Evolutionary conservation across 352 stramenopile species (phyloP), one percentile per base, ranked within the genome.

Genomic region (Globisporangium spiculum): DNA sequence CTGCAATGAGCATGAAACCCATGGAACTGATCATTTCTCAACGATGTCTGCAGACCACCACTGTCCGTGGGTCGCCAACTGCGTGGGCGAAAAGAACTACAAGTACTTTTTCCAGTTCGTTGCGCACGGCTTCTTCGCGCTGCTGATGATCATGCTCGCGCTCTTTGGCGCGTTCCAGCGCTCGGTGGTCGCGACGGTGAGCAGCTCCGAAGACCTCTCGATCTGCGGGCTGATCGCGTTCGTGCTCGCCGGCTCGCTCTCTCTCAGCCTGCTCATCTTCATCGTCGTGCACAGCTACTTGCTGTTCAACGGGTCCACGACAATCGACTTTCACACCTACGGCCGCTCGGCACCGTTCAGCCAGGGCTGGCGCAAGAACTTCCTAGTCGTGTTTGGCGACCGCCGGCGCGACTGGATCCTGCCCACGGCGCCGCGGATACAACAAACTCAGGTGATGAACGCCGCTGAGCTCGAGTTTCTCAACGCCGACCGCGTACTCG

Each of bases 31-130:
- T 22, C 24, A 8, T 18, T 12, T 24, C 18, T 5, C 41, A 22
- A 22, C n/a, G 41, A 18, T 46, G 12, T 0, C 38, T 48, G 14
- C 63, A 96, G 98, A 99, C 77, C 97, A 99, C 88, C 97, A 99
- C 78, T 99, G 97, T 77, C 97, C 97, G 18, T 99, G 97, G 97
- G 92, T 96, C 54, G 86, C 80, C 12, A 96, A 95, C 70, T 96
- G 88, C 62, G 77, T 96, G 24, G 88, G 88, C 46, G 73, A 89
- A 67, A 72, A 75, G 61, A 96, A 96, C 77, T 94, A 94, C 82
- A 93, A 93, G 69, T 96, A 81, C 66, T 96, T 96, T 64, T 90
- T 91, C 60, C 83, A 93, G 27, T 96, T 96, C 55, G 79, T 96
- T 50, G 76, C 85, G 41, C 92, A 95, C 70, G 82, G 75, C 16